phyloP scores from a whole-genome alignment of 1,139 yeast genomes.

The Blastobotrys capitulatus region DNA sequence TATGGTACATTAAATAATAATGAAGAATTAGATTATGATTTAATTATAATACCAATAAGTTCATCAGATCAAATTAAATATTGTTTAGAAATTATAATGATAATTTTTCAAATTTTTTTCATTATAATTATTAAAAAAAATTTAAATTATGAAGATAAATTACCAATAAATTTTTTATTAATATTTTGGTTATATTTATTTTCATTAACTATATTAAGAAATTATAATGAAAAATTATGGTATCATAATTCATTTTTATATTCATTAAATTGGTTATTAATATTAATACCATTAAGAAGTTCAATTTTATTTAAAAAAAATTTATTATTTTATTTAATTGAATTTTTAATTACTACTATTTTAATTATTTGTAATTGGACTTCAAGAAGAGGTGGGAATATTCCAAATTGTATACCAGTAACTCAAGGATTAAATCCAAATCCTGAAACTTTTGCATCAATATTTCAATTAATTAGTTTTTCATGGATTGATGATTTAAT shows the following conservation, averaged over 20 bases:
- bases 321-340: neutral
- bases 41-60: neutral
- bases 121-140: neutral
- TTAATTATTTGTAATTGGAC: neutral
- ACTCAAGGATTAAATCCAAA: neutral
- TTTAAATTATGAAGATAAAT: neutral
- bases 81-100: neutral
- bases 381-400: neutral
- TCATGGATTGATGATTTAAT: conserved; percentile 1
- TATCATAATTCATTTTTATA: conserved; percentile 57
- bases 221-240: conserved; percentile 43
- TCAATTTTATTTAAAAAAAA: neutral
- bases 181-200: conserved; percentile 5
- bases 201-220: neutral
- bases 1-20: neutral
- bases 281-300: neutral
- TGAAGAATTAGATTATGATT: neutral
- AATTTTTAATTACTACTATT: neutral
- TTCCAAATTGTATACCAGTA: neutral
- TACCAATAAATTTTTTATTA: neutral
- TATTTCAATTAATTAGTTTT: neutral
- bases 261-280: conserved; percentile 11
- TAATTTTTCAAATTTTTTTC: neutral
- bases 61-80: neutral
- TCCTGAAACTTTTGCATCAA: conserved; percentile 1